These are phyloP conservation scores for Calonectria montana DNA, from an alignment of 2,329 filamentous ascomycete species.

Conservation along the genomic window DNA sequence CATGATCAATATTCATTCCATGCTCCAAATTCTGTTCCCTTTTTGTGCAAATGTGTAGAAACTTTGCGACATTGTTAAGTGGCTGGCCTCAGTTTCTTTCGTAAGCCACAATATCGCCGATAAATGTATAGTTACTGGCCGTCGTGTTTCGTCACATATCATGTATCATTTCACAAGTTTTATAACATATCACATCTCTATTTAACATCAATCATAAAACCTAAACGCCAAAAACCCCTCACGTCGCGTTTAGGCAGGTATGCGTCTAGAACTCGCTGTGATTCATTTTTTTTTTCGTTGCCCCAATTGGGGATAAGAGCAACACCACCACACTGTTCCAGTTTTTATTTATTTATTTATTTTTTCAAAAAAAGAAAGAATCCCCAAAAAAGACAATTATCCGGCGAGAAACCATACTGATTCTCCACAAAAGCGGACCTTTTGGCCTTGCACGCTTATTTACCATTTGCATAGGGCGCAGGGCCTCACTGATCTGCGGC, in stretches of 20 bases:
- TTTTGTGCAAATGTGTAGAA: too few species aligned
- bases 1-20: neutral
- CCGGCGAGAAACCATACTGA: neutral
- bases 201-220: neutral
- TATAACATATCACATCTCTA: neutral
- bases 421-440: neutral
- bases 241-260: neutral
- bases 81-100: too few species aligned
- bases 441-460: neutral
- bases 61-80: too few species aligned
- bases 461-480: neutral
- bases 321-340: too few species aligned
- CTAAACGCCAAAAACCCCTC: neutral
- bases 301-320: neutral
- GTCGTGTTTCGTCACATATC: neutral
- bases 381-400: neutral
- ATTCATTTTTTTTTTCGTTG: neutral
- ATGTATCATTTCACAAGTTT: neutral
- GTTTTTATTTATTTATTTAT: too few species aligned
- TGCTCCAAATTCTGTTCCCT: neutral
- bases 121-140: neutral
- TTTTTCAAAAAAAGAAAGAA: neutral
- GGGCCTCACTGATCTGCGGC: conserved; percentile 1
- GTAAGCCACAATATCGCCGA: neutral
- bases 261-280: neutral